These are phyloP conservation scores for Cytospora chrysosperma DNA, from an alignment of 2,329 filamentous ascomycete genomes.

Conservation along the genomic window DNA sequence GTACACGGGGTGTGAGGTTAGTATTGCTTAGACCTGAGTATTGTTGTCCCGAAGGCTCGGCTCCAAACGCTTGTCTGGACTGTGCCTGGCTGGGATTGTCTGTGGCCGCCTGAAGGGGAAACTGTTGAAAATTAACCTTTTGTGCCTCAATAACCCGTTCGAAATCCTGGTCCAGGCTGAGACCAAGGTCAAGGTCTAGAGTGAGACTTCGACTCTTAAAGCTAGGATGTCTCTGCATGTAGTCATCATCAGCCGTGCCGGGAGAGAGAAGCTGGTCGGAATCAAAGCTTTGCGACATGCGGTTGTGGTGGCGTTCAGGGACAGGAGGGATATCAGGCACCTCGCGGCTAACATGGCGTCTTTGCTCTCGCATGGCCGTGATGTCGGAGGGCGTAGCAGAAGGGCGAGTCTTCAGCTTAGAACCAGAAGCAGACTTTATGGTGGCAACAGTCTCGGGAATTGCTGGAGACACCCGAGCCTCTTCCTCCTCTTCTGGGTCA, in stretches of 20 bases:
- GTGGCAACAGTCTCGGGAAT: slow-evolving; percentile 84
- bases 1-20: slow-evolving; percentile 63
- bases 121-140: slow-evolving; percentile 72
- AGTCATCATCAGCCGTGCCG: slow-evolving; percentile 40
- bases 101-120: slow-evolving; percentile 27
- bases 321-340: slow-evolving; percentile 59
- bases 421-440: slow-evolving; percentile 77
- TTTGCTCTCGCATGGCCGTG: slow-evolving; percentile 78
- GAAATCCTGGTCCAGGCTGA: slow-evolving; percentile 89
- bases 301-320: slow-evolving; percentile 58
- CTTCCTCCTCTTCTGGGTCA: slow-evolving; percentile 43
- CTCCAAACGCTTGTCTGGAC: slow-evolving; percentile 48
- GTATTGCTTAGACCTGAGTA: slow-evolving; percentile 37
- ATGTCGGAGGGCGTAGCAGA: slow-evolving; percentile 86
- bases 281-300: slow-evolving; percentile 50
- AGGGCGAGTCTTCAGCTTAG: slow-evolving; percentile 82
- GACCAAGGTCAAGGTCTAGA: slow-evolving; percentile 75
- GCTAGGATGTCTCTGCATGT: slow-evolving; percentile 63
- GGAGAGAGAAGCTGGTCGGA: slow-evolving; percentile 35
- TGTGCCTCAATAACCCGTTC: slow-evolving; percentile 92
- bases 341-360: slow-evolving; percentile 81
- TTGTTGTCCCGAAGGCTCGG: slow-evolving; percentile 22
- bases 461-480: slow-evolving; percentile 53
- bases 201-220: slow-evolving; percentile 82
- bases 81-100: slow-evolving; percentile 16